Evolutionary conservation across 352 stramenopile species (phyloP).

Genomic region (Phytophthora colocasiae): DNA sequence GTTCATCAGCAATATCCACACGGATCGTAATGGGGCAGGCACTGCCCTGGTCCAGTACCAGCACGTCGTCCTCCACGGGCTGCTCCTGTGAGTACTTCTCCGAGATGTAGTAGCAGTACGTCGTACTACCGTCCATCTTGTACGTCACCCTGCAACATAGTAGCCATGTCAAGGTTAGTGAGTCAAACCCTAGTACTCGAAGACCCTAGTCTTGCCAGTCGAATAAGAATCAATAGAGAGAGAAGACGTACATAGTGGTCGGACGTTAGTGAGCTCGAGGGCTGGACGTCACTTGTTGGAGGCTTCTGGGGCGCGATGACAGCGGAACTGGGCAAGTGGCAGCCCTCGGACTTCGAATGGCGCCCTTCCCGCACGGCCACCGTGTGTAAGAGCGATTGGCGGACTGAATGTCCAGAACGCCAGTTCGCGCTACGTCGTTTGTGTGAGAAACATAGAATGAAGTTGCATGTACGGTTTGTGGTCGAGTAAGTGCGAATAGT

Average conservation of each 20-base stretch:
- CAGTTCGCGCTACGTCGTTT: conserved; percentile 35
- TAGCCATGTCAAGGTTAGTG: neutral
- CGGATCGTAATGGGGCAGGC: conserved; percentile 71
- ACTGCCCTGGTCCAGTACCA: conserved; percentile 46
- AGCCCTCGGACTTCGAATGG: conserved; percentile 5
- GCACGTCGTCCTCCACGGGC: conserved; percentile 50
- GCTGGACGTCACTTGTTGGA: conserved; percentile 4
- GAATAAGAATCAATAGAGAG: neutral
- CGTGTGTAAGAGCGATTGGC: conserved; percentile 8
- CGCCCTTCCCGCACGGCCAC: conserved; percentile 5
- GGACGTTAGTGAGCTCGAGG: conserved; percentile 12
- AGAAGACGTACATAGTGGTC: conserved; percentile 34
- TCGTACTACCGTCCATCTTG: conserved; percentile 81
- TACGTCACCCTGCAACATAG: conserved; percentile 49
- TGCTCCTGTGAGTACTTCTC: conserved; percentile 66
- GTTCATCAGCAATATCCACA: conserved; percentile 61
- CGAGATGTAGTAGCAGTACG: conserved; percentile 83
- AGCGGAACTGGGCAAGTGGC: conserved; percentile 12
- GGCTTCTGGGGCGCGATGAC: neutral
- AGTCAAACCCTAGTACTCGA: conserved; percentile 8
- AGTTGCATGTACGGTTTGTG: conserved; percentile 8
- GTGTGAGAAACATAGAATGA: conserved; percentile 34
- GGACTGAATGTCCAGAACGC: conserved; percentile 33
- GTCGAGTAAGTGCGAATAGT: conserved; percentile 22
- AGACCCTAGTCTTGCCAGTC: conserved; percentile 8